phyloP scores from a whole-genome alignment of 176 grass and related monocot genomes.

The Thinopyrum elongatum region DNA sequence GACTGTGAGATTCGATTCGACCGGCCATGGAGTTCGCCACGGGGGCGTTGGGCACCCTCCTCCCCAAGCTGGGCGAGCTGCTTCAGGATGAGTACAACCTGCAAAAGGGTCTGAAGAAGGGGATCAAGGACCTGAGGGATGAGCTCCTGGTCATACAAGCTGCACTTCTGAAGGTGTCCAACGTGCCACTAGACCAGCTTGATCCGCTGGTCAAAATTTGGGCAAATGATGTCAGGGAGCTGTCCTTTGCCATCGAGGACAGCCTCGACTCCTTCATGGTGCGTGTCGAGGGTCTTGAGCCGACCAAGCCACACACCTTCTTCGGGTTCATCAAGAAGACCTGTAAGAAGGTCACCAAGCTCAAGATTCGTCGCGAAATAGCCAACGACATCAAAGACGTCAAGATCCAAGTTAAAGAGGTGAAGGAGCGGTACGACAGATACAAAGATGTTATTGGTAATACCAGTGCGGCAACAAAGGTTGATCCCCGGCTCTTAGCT shows the following conservation, averaged over 20 bases:
- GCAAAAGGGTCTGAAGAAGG: neutral
- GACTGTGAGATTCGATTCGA: too few species aligned
- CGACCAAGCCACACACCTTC: neutral
- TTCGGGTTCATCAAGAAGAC: neutral
- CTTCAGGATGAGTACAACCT: neutral
- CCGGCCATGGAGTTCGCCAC: neutral
- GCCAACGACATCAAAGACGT: neutral
- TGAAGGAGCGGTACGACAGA: neutral
- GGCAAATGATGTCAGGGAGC: neutral
- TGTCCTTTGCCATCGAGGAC: conserved; percentile 21
- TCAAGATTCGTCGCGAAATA: neutral
- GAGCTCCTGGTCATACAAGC: neutral
- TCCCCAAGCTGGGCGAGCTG: neutral
- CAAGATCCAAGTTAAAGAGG: neutral
- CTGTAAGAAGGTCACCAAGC: neutral
- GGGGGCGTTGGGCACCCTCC: neutral
- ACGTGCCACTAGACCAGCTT: neutral
- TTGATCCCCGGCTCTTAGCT: neutral
- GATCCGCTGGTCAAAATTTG: neutral
- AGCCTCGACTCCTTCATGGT: neutral
- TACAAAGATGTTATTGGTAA: neutral
- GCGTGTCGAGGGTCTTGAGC: neutral
- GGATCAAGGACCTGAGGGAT: neutral
- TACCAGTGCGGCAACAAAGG: accelerated
- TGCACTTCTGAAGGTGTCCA: neutral